Conservation (phyloP, 192 early-diverging fungal genomes). For the Irineochytrium annulatum region DNA sequence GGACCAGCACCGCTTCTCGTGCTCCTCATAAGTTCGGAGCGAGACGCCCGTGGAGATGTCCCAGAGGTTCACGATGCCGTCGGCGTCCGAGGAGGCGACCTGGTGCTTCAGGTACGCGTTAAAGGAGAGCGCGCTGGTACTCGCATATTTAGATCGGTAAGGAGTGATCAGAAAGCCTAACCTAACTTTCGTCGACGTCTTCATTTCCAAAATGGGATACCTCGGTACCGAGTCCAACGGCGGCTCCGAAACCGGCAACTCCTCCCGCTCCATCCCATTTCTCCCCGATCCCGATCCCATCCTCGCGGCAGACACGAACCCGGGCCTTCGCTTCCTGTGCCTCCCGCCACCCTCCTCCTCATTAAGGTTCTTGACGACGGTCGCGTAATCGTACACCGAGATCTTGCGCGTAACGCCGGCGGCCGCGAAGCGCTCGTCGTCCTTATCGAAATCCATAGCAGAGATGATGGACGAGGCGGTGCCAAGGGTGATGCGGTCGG, state of each 20-base stretch:
- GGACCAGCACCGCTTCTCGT: constrained; percentile 90
- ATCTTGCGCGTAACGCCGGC: constrained; percentile 90
- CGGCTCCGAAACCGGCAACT: no score
- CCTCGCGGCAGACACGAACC: neutral
- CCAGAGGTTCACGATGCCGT: constrained; percentile 86
- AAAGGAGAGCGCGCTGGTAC: constrained; percentile 79
- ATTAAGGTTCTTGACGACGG: constrained; percentile 38
- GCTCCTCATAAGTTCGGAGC: constrained; percentile 73
- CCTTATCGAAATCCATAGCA: constrained; percentile 90
- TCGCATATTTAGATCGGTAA: no score
- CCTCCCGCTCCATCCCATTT: no score
- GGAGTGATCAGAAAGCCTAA: constrained; percentile 30
- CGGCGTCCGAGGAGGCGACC: constrained; percentile 88
- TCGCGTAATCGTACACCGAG: constrained; percentile 84
- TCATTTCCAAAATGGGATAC: constrained; percentile 79
- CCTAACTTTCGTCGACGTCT: constrained; percentile 82
- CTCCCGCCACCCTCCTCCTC: constrained; percentile 15
- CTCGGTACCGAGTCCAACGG: constrained; percentile 39
- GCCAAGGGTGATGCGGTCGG: constrained; percentile 52
- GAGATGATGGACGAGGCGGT: constrained; percentile 78
- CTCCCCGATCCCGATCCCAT: no score
- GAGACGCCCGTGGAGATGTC: constrained; percentile 67
- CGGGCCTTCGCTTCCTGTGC: neutral
- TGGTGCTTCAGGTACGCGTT: constrained; percentile 83
- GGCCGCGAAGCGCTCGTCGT: constrained; percentile 90